These are phyloP conservation scores for Grigorovia humatica DNA, from an alignment of 805 yeast species.

Conservation along the genomic window DNA sequence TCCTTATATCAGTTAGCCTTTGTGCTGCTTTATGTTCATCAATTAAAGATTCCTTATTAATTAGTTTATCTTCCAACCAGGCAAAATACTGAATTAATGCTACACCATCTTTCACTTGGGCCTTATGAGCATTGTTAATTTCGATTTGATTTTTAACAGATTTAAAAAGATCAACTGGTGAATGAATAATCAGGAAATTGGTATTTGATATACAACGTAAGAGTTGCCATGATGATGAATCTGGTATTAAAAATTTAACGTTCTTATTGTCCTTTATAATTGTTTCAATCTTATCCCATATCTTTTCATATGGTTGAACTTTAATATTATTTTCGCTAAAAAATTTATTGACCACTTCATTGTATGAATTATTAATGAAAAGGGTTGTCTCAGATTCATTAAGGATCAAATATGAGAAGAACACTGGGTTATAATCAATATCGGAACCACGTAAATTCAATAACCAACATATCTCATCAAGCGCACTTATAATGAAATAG, in stretches of 20 bases:
- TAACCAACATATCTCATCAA: slow-evolving; percentile 90
- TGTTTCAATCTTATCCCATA: slow-evolving; percentile 45
- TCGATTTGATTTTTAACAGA: slow-evolving; percentile 69
- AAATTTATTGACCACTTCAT: slow-evolving; percentile 31
- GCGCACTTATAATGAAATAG: slow-evolving; percentile 47
- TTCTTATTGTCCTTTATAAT: slow-evolving; percentile 13
- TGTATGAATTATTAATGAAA: slow-evolving; percentile 42
- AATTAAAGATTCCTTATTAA: slow-evolving; percentile 32
- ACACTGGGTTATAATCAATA: slow-evolving; percentile 78
- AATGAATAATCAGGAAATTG: slow-evolving; percentile 32
- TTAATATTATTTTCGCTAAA: slow-evolving; percentile 36
- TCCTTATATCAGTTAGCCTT: slow-evolving; percentile 46
- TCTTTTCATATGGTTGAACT: slow-evolving; percentile 42
- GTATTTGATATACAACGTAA: slow-evolving; percentile 33
- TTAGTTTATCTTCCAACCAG: slow-evolving; percentile 65
- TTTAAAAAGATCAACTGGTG: slow-evolving; percentile 61
- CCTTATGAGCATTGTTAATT: slow-evolving; percentile 54
- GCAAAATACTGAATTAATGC: slow-evolving; percentile 65
- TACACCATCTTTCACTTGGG: slow-evolving; percentile 78
- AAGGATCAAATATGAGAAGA: slow-evolving; percentile 48
- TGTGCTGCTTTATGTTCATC: slow-evolving; percentile 60
- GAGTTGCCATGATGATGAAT: slow-evolving; percentile 59
- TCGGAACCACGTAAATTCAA: slow-evolving; percentile 78
- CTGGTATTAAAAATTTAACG: slow-evolving; percentile 38
- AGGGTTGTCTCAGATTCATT: slow-evolving; percentile 39